A percentile compares a stretch with the other conserved stretches of the same genome.
Conservation (phyloP, 495 filamentous ascomycete species). For the Podospora pseudopauciseta region DNA sequence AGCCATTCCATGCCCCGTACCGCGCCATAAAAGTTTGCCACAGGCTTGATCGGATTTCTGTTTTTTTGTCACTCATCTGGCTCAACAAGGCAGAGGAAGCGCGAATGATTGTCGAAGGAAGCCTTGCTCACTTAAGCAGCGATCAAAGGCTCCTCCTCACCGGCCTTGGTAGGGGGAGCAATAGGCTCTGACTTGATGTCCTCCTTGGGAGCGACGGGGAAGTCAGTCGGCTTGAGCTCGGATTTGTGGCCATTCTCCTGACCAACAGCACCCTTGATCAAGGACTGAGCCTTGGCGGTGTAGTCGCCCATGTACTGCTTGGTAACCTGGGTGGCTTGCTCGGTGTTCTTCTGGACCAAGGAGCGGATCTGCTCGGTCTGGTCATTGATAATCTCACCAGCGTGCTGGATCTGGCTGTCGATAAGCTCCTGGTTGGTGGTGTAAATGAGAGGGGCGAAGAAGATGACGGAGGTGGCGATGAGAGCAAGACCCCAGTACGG, state of each 20-base stretch:
- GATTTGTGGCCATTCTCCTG: background rate
- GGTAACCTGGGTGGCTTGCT: constrained; percentile 67
- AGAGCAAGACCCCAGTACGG: constrained; percentile 90
- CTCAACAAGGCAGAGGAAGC: background rate
- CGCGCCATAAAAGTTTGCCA: background rate
- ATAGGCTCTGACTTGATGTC: constrained; percentile 19
- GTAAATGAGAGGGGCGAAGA: constrained; percentile 87
- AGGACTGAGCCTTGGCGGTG: constrained; percentile 75
- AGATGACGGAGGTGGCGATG: constrained; percentile 68
- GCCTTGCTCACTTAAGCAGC: constrained; percentile 23
- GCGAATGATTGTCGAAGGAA: background rate
- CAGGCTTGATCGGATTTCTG: background rate
- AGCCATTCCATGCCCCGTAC: background rate
- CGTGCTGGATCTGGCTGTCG: constrained; percentile 74
- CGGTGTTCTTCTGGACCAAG: constrained; percentile 76
- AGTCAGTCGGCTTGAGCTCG: constrained; percentile 46
- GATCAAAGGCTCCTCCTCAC: constrained; percentile 41
- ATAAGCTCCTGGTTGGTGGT: constrained; percentile 91
- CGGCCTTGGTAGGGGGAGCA: constrained; percentile 17
- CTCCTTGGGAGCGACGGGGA: constrained; percentile 59
- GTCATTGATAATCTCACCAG: constrained; percentile 65
- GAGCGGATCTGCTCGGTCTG: constrained; percentile 80
- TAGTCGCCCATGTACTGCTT: constrained; percentile 82
- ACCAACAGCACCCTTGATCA: constrained; percentile 47
- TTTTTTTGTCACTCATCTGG: background rate